Conservation (phyloP, 352 stramenopile genomes). For the Phytophthora sansomeana region DNA sequence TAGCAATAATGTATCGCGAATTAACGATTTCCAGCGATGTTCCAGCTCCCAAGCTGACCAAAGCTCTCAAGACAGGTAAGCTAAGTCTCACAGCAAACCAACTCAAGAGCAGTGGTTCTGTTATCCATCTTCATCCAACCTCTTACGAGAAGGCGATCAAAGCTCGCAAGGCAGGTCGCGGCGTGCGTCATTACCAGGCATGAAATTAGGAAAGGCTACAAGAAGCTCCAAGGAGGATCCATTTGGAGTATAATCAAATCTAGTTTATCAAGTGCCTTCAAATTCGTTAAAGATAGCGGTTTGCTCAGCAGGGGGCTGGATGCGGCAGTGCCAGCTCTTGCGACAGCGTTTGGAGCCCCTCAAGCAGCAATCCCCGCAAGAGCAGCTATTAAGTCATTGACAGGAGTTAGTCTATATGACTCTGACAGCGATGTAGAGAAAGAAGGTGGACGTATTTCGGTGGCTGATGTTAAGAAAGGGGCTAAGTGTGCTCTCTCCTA, state of each 20-base stretch:
- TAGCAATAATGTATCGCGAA: no score
- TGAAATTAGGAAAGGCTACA: constrained; percentile 18
- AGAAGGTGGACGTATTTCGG: not conserved
- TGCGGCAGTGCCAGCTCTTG: constrained; percentile 1
- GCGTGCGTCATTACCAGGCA: constrained; percentile 9
- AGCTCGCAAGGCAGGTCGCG: constrained; percentile 1
- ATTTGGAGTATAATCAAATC: constrained; percentile 32
- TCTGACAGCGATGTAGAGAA: constrained; percentile 7
- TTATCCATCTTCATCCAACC: no score
- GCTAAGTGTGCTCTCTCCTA: not conserved
- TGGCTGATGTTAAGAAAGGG: constrained; percentile 15
- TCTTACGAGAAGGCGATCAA: constrained; percentile 1
- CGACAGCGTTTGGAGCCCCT: not conserved
- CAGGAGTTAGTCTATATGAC: constrained; percentile 7
- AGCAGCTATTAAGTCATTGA: no score
- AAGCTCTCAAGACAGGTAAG: no score
- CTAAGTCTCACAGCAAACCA: no score
- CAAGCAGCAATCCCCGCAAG: no score
- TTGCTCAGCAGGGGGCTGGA: not conserved
- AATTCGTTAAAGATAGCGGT: constrained; percentile 2
- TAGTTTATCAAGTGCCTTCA: not conserved
- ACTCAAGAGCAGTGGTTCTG: no score
- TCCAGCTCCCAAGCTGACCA: no score
- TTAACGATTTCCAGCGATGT: no score
- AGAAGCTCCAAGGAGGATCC: constrained; percentile 12